These are phyloP conservation scores for Paxillus rubicundulus DNA, from an alignment of 768 basidiomycete genomes.

Conservation along the genomic window DNA sequence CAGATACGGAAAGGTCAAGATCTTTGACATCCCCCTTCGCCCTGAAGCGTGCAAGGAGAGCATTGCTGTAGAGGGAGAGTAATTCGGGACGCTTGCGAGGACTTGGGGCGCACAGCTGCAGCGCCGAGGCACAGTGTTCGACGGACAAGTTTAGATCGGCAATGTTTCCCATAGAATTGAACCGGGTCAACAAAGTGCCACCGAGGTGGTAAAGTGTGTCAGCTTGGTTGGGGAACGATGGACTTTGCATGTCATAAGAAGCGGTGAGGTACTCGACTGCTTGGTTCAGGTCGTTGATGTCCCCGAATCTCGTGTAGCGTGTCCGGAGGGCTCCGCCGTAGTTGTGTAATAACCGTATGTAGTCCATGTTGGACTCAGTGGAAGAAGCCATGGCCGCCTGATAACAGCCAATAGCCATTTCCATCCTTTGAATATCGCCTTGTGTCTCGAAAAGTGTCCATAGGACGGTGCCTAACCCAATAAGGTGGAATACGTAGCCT, in stretches of 20 bases:
- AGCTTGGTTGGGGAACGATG: slow-evolving; percentile 3
- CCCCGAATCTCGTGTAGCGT: slow-evolving; percentile 13
- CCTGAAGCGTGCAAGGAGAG: slow-evolving; percentile 15
- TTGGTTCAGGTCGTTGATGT: slow-evolving; percentile 20
- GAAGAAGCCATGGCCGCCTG: slow-evolving; percentile 16
- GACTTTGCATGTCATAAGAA: slow-evolving; percentile 15
- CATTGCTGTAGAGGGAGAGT: slow-evolving; percentile 10
- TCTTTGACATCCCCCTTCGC: slow-evolving; percentile 14
- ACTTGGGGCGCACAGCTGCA: slow-evolving; percentile 10
- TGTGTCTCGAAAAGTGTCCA: slow-evolving; percentile 4
- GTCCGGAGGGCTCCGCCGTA: slow-evolving; percentile 16
- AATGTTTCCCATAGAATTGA: slow-evolving; percentile 5
- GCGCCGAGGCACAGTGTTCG: slow-evolving; percentile 9
- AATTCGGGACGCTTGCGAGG: slow-evolving; percentile 4
- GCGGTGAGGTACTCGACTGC: slow-evolving; percentile 20
- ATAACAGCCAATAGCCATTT: slow-evolving; percentile 20
- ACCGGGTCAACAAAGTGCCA: slow-evolving; percentile 4
- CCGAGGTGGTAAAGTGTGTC: slow-evolving; percentile 16
- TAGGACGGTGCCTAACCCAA: slow-evolving; percentile 8
- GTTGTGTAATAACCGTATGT: slow-evolving; percentile 19
- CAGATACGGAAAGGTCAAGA: slow-evolving; percentile 12
- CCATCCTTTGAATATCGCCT: slow-evolving; percentile 15
- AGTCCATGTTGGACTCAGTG: slow-evolving; percentile 9
- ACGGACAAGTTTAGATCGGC: slow-evolving; percentile 18
- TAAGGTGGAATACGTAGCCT: slow-evolving; percentile 11